Evolutionary conservation across 306 rosid genomes (phyloP).

Genomic region (Calophaca sinica): DNA sequence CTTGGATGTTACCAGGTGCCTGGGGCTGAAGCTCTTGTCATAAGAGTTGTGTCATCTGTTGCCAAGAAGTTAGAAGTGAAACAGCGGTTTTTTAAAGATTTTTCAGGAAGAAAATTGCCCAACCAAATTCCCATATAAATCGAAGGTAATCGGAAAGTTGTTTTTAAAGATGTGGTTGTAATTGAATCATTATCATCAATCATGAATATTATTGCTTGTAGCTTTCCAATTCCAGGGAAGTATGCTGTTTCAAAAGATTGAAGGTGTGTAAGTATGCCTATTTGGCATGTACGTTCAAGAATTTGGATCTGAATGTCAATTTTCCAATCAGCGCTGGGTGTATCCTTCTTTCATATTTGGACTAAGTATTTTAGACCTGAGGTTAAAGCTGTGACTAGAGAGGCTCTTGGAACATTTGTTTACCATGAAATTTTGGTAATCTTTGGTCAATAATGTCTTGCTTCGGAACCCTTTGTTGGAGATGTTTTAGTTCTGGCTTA

Average conservation of each 20-base stretch:
- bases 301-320: too few species aligned
- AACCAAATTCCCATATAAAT: constrained; percentile 88
- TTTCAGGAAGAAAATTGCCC: constrained; percentile 94
- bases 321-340: too few species aligned
- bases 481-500: constrained; percentile 29
- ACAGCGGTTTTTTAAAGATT: constrained; percentile 81
- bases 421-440: constrained; percentile 92
- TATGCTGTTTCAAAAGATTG: too few species aligned
- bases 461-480: constrained; percentile 30
- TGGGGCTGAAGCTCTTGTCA: constrained; percentile 82
- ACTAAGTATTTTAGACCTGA: constrained; percentile 96
- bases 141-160: constrained; percentile 60
- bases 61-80: constrained; percentile 94
- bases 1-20: constrained; percentile 69
- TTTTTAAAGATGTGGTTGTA: neutral
- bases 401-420: constrained; percentile 91
- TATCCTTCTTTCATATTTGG: constrained; percentile 77
- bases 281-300: too few species aligned
- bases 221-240: too few species aligned
- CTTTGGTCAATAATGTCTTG: constrained; percentile 8
- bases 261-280: too few species aligned
- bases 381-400: constrained; percentile 80
- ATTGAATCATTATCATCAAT: constrained; percentile 9
- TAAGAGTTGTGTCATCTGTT: constrained; percentile 91
- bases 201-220: constrained; percentile 4